Percentiles rank a stretch among this genome's conserved stretches.
Evolutionary conservation across 192 early-diverging fungal species (phyloP).

Genomic region (Dissophora ornata): DNA sequence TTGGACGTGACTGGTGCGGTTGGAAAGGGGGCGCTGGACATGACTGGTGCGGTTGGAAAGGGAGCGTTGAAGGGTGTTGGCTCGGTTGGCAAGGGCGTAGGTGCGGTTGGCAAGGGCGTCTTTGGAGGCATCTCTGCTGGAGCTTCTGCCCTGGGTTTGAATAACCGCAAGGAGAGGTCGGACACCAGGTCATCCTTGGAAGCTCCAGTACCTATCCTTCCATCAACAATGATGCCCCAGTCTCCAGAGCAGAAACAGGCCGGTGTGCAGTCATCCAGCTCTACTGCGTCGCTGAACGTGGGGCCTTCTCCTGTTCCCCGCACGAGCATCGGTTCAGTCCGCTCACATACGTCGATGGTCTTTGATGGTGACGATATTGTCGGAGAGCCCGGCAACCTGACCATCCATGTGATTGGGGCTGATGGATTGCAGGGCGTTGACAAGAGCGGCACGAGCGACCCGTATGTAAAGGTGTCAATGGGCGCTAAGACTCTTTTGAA

Average conservation of each 20-base stretch:
- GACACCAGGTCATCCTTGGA: constrained; percentile 32
- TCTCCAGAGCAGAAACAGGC: neutral
- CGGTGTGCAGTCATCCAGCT: constrained; percentile 13
- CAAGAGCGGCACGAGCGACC: constrained; percentile 71
- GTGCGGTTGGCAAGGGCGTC: constrained; percentile 52
- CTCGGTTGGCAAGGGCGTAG: constrained; percentile 36
- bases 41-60: constrained; percentile 31
- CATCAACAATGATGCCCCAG: neutral
- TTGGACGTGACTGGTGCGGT: constrained; percentile 19
- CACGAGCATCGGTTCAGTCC: constrained; percentile 34
- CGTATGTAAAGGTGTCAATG: constrained; percentile 71
- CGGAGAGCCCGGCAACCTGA: constrained; percentile 52
- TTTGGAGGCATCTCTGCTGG: constrained; percentile 44
- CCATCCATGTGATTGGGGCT: constrained; percentile 59
- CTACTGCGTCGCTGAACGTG: constrained; percentile 23
- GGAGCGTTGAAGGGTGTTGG: constrained; percentile 49
- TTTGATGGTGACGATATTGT: constrained; percentile 41
- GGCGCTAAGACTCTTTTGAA: constrained; percentile 73
- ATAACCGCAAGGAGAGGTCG: constrained; percentile 24
- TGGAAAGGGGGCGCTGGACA: constrained; percentile 36
- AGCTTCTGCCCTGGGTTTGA: constrained; percentile 29
- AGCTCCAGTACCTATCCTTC: neutral
- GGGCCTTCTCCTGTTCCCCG: constrained; percentile 7
- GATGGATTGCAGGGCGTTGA: constrained; percentile 60
- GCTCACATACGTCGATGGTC: constrained; percentile 38